Conservation (phyloP, 805 yeast genomes). For the Cyberlindnera subsufficiens region DNA sequence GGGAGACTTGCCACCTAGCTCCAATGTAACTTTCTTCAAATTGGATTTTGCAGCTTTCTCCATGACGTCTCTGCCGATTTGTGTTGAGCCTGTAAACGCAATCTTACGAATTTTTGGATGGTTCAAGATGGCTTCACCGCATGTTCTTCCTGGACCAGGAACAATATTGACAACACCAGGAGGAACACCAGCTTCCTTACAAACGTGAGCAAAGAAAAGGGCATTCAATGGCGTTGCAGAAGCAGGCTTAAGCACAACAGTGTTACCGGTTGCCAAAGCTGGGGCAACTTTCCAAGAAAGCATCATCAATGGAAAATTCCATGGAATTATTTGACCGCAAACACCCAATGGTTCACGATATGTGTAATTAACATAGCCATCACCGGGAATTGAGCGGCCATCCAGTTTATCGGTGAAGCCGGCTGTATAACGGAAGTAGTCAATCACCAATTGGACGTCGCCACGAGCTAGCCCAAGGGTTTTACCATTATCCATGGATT, state of each 20-base stretch:
- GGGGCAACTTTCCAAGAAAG: slow-evolving; percentile 78
- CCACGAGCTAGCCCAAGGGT: slow-evolving; percentile 59
- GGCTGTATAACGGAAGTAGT: slow-evolving; percentile 65
- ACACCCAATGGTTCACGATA: slow-evolving; percentile 75
- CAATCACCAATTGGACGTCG: slow-evolving; percentile 59
- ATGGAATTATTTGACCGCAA: slow-evolving; percentile 80
- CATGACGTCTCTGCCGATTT: slow-evolving; percentile 68
- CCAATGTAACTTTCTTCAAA: slow-evolving; percentile 75
- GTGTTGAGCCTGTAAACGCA: slow-evolving; percentile 81
- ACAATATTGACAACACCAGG: slow-evolving; percentile 70
- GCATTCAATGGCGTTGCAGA: slow-evolving; percentile 75
- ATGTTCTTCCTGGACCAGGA: slow-evolving; percentile 68
- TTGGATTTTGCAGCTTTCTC: slow-evolving; percentile 62
- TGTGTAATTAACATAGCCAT: slow-evolving; percentile 57
- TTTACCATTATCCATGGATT: slow-evolving; percentile 75
- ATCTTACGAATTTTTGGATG: slow-evolving; percentile 69
- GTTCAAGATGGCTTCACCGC: slow-evolving; percentile 65
- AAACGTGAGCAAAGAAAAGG: slow-evolving; percentile 52
- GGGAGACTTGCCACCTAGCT: slow-evolving; percentile 82
- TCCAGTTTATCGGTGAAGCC: slow-evolving; percentile 66
- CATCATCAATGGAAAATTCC: slow-evolving; percentile 83
- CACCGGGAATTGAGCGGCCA: slow-evolving; percentile 62
- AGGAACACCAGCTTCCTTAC: slow-evolving; percentile 67
- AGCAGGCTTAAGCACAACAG: slow-evolving; percentile 68
- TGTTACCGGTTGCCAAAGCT: slow-evolving; percentile 72